Evolutionary conservation across 2,329 filamentous ascomycete species (phyloP).

Genomic region (Leptoxyphium fumago): DNA sequence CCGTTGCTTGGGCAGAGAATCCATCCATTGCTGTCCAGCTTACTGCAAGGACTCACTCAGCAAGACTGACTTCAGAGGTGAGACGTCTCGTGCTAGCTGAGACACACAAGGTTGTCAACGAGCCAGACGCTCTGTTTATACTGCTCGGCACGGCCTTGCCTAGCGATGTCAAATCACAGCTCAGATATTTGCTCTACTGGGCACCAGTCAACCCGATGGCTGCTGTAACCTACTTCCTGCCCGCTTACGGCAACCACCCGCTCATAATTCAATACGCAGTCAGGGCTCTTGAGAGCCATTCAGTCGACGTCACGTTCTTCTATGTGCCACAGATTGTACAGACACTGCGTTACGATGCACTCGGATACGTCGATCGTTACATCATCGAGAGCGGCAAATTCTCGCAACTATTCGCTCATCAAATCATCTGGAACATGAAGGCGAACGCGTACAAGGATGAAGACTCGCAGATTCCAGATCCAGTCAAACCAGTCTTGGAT

Average conservation of each 20-base stretch:
- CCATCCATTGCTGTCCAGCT: slow-evolving; percentile 81
- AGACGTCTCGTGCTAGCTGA: slow-evolving; percentile 67
- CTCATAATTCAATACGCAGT: slow-evolving; percentile 95
- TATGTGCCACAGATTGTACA: slow-evolving; percentile 98
- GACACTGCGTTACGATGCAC: slow-evolving; percentile 74
- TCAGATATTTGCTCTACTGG: slow-evolving; percentile 86
- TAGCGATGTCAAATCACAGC: slow-evolving; percentile 63
- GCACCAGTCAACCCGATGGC: slow-evolving; percentile 82
- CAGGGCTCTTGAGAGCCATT: slow-evolving; percentile 82
- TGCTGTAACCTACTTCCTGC: slow-evolving; percentile 84
- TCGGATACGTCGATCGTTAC: slow-evolving; percentile 92
- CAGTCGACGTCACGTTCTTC: slow-evolving; percentile 96
- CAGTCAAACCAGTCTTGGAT: slow-evolving; percentile 85
- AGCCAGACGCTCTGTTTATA: slow-evolving; percentile 70
- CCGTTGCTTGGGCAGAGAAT: slow-evolving; percentile 74
- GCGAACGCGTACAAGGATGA: slow-evolving; percentile 98
- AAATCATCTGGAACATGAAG: slow-evolving; percentile 99
- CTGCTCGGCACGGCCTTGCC: slow-evolving; percentile 66
- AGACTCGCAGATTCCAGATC: slow-evolving; percentile 77
- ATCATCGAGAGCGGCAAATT: slow-evolving; percentile 94
- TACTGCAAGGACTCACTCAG: slow-evolving; percentile 60
- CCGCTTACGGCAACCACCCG: slow-evolving; percentile 78
- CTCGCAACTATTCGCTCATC: slow-evolving; percentile 95
- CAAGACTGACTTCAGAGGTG: slow-evolving; percentile 58
- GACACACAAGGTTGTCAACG: slow-evolving; percentile 65